Evolutionary conservation across 371 early-diverging fungal species (phyloP).

Genomic region (Mortierella sp.): DNA sequence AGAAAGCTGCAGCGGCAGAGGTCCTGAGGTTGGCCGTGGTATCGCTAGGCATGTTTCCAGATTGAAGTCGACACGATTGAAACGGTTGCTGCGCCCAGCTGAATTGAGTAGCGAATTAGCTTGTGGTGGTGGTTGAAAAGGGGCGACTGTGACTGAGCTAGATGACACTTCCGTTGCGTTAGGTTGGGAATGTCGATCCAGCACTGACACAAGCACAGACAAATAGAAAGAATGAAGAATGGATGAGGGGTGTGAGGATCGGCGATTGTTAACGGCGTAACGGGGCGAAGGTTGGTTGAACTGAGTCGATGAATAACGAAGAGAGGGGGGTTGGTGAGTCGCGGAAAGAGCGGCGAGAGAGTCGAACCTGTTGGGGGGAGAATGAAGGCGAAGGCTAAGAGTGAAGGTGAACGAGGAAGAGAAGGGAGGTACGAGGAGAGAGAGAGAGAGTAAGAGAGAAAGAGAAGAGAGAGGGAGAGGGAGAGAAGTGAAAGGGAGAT

Average conservation of each 20-base stretch:
- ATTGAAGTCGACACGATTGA: conserved; percentile 1
- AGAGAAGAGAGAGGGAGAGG: not conserved
- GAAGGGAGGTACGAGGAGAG: conserved; percentile 5
- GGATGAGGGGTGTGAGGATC: not conserved
- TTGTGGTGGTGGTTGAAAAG: not conserved
- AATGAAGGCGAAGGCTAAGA: not conserved
- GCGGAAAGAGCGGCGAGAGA: not conserved
- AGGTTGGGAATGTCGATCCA: not conserved
- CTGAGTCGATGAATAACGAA: not conserved
- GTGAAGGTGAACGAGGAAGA: not conserved
- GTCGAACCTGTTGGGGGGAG: not conserved
- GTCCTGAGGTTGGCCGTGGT: conserved; percentile 44
- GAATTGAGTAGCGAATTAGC: not conserved
- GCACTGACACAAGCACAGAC: not conserved
- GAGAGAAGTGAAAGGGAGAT: conserved; percentile 1
- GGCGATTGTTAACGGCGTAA: conserved; percentile 3
- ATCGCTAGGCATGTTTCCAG: conserved; percentile 47
- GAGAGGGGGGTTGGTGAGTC: not conserved
- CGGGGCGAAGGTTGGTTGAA: not conserved
- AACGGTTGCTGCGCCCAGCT: not conserved
- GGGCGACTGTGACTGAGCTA: not conserved
- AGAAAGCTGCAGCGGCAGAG: conserved; percentile 48
- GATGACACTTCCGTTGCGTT: not conserved
- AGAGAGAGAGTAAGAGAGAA: not conserved
- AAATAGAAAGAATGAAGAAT: not conserved